Evolutionary conservation across 2,329 filamentous ascomycete genomes (phyloP).

Genomic region (Amauroascus niger): DNA sequence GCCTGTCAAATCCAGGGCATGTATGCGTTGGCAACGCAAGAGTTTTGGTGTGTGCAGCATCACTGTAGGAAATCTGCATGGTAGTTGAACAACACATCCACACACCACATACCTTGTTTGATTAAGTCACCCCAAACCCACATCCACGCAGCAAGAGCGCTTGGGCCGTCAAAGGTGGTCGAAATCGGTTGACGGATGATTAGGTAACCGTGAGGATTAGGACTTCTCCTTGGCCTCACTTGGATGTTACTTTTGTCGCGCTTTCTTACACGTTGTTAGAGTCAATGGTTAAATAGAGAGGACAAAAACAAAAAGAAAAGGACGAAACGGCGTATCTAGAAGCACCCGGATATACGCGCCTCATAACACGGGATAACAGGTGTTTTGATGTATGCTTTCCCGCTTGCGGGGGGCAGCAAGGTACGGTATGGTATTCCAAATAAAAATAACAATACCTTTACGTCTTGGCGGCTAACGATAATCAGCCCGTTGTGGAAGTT

Average conservation of each 20-base stretch:
- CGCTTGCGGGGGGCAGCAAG: neutral
- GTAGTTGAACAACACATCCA: conserved; percentile 11
- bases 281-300: neutral
- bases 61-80: conserved; percentile 10
- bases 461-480: conserved; percentile 2
- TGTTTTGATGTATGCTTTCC: neutral
- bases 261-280: conserved; percentile 4
- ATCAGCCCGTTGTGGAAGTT: neutral
- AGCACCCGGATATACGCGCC: conserved; percentile 9
- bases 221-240: neutral
- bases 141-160: neutral
- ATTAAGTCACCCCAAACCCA: neutral
- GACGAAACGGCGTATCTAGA: neutral
- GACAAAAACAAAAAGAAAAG: neutral
- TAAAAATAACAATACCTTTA: conserved; percentile 5
- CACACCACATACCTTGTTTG: conserved; percentile 8
- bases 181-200: neutral
- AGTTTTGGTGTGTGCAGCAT: conserved; percentile 10
- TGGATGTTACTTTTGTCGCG: neutral
- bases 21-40: conserved; percentile 17
- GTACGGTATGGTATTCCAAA: neutral
- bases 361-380: conserved; percentile 2
- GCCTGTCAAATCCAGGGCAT: conserved; percentile 9
- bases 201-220: neutral
- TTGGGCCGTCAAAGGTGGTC: neutral